phyloP scores from a whole-genome alignment of 1,284 basidiomycete species.

The Veloporphyrellus conicus region DNA sequence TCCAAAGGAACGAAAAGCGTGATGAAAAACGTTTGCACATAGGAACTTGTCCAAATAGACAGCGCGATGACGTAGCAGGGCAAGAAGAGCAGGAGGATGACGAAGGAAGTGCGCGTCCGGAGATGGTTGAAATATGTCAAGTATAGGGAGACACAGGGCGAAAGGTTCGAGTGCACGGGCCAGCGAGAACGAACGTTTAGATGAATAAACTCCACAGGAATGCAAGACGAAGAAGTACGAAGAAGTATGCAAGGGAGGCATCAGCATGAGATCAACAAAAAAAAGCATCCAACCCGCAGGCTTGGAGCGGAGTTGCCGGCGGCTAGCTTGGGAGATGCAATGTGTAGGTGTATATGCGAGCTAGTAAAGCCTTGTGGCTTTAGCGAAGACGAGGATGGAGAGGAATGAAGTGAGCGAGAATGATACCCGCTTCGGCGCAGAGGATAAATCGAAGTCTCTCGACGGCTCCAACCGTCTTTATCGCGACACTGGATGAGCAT shows the following conservation, averaged over 20 bases:
- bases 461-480: no score
- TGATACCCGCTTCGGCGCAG: no score
- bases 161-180: constrained; percentile 59
- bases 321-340: constrained; percentile 39
- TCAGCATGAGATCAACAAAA: constrained; percentile 1
- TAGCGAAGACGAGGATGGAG: constrained; percentile 38
- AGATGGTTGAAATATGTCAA: constrained; percentile 71
- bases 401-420: constrained; percentile 57
- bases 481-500: constrained; percentile 24
- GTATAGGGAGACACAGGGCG: constrained; percentile 43
- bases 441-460: no score
- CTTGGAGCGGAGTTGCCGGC: constrained; percentile 54
- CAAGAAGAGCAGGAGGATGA: constrained; percentile 80
- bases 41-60: constrained; percentile 63
- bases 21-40: constrained; percentile 18
- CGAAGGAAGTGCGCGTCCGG: constrained; percentile 73
- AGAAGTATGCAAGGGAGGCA: constrained; percentile 41
- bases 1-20: constrained; percentile 44
- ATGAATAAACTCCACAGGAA: constrained; percentile 39
- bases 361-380: constrained; percentile 37
- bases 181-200: neutral
- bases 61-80: constrained; percentile 59
- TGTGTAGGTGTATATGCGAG: constrained; percentile 43
- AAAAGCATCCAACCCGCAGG: constrained; percentile 47
- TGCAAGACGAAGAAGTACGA: constrained; percentile 44